Evolutionary conservation across 2,329 filamentous ascomycete species (phyloP).

Genomic region (Exophiala phaeomuriformis): DNA sequence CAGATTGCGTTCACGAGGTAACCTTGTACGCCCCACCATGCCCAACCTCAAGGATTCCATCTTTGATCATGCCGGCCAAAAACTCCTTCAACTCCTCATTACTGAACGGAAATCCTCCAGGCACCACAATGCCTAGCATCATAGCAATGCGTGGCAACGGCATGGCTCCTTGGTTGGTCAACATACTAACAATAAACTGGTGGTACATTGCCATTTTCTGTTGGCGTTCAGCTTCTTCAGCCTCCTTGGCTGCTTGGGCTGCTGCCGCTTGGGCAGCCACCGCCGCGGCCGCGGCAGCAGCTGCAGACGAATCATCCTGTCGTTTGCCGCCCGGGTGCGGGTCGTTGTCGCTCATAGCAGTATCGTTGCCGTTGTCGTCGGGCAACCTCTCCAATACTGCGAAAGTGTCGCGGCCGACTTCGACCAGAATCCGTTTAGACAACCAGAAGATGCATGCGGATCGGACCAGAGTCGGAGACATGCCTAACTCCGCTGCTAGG

Average conservation of each 20-base stretch:
- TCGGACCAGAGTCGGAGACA: conserved; percentile 51
- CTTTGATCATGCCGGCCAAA: conserved; percentile 67
- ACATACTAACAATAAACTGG: conserved; percentile 89
- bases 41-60: conserved; percentile 60
- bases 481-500: conserved; percentile 45
- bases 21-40: conserved; percentile 60
- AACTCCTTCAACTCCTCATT: conserved; percentile 82
- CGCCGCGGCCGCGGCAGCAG: conserved; percentile 29
- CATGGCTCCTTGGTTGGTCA: conserved; percentile 87
- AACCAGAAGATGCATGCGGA: conserved; percentile 57
- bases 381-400: conserved; percentile 50
- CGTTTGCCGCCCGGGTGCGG: conserved; percentile 4
- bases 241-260: conserved; percentile 38
- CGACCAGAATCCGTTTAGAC: conserved; percentile 48
- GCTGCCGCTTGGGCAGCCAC: conserved; percentile 39
- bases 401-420: conserved; percentile 44
- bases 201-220: conserved; percentile 71
- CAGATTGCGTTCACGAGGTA: background rate
- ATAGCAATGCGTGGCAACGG: conserved; percentile 72
- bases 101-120: conserved; percentile 81
- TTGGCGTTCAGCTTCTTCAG: conserved; percentile 52
- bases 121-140: conserved; percentile 91
- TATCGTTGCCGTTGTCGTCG: conserved; percentile 27
- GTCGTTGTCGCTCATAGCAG: conserved; percentile 18
- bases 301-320: conserved; percentile 6